Base-by-base conservation (phyloP, 306 rosid species). In the Pterocarpus santalinus region DNA sequence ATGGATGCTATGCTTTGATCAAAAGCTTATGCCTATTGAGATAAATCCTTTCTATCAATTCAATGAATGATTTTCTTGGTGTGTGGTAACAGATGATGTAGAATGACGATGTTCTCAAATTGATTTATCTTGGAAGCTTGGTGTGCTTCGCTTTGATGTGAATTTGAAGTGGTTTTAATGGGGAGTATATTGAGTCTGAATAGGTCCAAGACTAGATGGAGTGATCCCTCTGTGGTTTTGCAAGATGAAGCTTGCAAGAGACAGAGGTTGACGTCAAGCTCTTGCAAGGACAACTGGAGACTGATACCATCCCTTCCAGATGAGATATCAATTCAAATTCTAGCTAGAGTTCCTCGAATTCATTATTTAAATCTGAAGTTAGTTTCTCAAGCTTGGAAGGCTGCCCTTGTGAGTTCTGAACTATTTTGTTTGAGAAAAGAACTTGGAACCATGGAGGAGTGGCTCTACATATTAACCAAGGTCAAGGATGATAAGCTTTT, bases 401-500 rank as follows among this genome's bases (percentile, higher is more conserved):
- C 44, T 16, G 52, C 79, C 36, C 46, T 83, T 64, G 79, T 10
- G 36, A 83, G 86, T 65, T 44, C 87, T 74, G 85, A 86, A 34
- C 78, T 86, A 7, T 86, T 80, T 65, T 65, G 35, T 64, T 35
- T 83, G 62, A 83, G 87, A 61, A 83, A 80, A 72, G 87, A 80
- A 69, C 89, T 83, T 58, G 87, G 81, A 74, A 80, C 80, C 0
- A 10, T 44, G 17, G 89, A 86, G 71, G 89, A 86, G 71, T 86
- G 89, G 89, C 75, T 86, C 34, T 86, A 86, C 76, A 51, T 86
- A 52, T 65, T 86, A 33, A 83, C 87, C 1, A 86, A 76, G 72
- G 75, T 51, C 58, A 73, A 83, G 8, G 72, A 80, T 51, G 85
- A 83, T 16, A 86, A 65, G 72, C 87, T 86, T 71, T 64, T 86